phyloP scores from a whole-genome alignment of 768 basidiomycete genomes.

The Tricholoma furcatifolium region DNA sequence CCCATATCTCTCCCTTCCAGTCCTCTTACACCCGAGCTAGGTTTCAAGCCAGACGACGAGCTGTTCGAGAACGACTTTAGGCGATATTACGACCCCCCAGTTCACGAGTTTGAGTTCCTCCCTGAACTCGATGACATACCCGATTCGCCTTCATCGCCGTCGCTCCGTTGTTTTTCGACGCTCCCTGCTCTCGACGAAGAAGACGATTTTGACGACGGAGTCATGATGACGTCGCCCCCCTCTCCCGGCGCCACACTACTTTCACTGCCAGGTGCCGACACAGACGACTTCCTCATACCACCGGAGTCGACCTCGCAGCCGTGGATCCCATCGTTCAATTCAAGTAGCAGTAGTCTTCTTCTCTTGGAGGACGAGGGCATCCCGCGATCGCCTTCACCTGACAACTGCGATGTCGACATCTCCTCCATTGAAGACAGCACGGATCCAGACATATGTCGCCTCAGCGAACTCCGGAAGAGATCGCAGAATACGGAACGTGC shows the following conservation, averaged over 20 bases:
- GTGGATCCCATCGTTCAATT: conserved; percentile 4
- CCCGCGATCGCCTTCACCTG: conserved; percentile 42
- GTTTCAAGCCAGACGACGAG: conserved; percentile 1
- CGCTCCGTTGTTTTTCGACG: conserved; percentile 15
- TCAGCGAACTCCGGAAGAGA: conserved; percentile 40
- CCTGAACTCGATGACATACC: conserved; percentile 14
- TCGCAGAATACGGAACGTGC: conserved; percentile 19
- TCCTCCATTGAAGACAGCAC: conserved; percentile 27
- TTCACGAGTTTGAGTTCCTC: conserved; percentile 10
- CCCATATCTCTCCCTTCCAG: conserved; percentile 19
- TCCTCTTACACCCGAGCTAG: conserved; percentile 8
- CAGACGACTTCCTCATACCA: conserved; percentile 29
- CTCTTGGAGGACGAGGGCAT: conserved; percentile 36
- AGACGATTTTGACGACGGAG: conserved; percentile 17
- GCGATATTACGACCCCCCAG: neutral
- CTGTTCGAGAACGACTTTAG: conserved; percentile 3
- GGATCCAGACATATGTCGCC: conserved; percentile 36
- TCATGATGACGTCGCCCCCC: conserved; percentile 14
- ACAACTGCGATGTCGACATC: conserved; percentile 36
- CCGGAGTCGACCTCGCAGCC: neutral
- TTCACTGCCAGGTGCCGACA: conserved; percentile 33
- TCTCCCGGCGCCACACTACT: conserved; percentile 24
- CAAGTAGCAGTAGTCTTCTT: conserved; percentile 28
- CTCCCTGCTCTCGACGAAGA: conserved; percentile 28
- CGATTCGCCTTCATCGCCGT: conserved; percentile 18